Base-by-base conservation (phyloP, 176 grass and related monocot genomes). In the Ensete glaucum region DNA sequence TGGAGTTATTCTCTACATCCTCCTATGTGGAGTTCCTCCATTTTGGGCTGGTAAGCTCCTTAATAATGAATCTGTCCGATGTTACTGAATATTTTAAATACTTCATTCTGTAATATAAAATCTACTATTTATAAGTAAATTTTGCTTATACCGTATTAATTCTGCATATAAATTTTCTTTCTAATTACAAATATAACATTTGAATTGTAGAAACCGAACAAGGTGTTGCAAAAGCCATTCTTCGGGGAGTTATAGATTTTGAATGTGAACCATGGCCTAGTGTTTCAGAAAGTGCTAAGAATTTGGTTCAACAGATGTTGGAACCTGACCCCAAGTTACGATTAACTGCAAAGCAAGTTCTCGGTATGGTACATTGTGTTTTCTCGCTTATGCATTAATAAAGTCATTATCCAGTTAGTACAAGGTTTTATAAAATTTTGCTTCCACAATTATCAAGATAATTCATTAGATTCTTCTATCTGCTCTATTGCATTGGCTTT, bases 271-370 rank as follows among this genome's bases (percentile, higher is more conserved):
- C 93, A 43, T 97, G 93, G 93, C 87, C 93, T 17, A 97, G 87
- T 86, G 93, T 96, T 80, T 93, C 93, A 3, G 93, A 93, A 65
- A 93, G 92, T 88, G 93, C 93, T 72, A 97, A 96, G 82, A 88
- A 93, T 74, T 80, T 97, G 73, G 93, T 97, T 73, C 83, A 79
- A 43, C 87, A 20, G 67, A 93, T 97, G 93, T 75, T 97, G 87
- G 93, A 97, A 77, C 82, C 90, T 81, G 93, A 97, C 69, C 93
- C 85, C 75, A 93, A 88, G 77, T 81, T 97, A 60, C 88, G 93
- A 74, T 74, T 97, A 85, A 93, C 90, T 22, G 90, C 93, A 80
- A 97, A 93, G 71, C 87, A 97, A 78, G 93, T 97, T 84, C 70
- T 97, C 1, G 93, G 93, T 97, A 93, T 59, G 85, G 59, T 65